Base-by-base conservation (phyloP, 2,329 filamentous ascomycete genomes). In the Leptosphaerulina australis region DNA sequence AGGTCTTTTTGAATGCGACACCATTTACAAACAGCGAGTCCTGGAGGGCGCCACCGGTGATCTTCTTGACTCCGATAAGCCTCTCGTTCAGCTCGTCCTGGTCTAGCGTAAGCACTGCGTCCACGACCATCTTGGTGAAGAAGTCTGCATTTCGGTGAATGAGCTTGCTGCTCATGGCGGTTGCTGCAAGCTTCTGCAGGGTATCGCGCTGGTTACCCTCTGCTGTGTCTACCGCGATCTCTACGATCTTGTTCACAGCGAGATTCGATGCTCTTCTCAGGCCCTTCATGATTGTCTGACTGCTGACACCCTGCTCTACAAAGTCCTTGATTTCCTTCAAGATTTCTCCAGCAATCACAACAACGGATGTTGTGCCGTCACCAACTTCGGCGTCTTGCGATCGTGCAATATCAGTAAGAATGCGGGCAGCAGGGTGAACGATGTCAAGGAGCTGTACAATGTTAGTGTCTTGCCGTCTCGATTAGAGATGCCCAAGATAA, bases 1-100 rank as follows among this genome's bases (percentile, higher is more conserved):
- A 99, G 4, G 94, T 99, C 85, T 99, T 99, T 82, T 97, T 97
- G 83, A 99, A 99, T 26, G 94, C 93, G 56, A 99, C 94, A 70
- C 94, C 94, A 74, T 97, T 94, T 71, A 99, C 88, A 76, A 97
- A 97, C 30, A 96, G 84, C 2, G 93, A 97, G 58, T 97, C 94
- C 68, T 96, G 94, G 24, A 99, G 84, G 28, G 91, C 96, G 74
- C 94, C 94, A 69, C 94, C 94, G 29, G 91, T 93, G 57, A 99
- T 92, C 80, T 97, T 97, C 83, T 99, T 99, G 74, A 97, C 85
- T 55, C 94, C 94, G 68, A 99, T 99, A 67, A 97, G 85, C 75
- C 93, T 97, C 76, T 97, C 93, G 80, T 99, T 95, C 49, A 99
- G 83, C 71, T 97, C 93, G 56, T 96, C 89, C 76, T 99, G 94